Conservation (phyloP, 257 asterid genomes). For the Primulina tabacum region DNA sequence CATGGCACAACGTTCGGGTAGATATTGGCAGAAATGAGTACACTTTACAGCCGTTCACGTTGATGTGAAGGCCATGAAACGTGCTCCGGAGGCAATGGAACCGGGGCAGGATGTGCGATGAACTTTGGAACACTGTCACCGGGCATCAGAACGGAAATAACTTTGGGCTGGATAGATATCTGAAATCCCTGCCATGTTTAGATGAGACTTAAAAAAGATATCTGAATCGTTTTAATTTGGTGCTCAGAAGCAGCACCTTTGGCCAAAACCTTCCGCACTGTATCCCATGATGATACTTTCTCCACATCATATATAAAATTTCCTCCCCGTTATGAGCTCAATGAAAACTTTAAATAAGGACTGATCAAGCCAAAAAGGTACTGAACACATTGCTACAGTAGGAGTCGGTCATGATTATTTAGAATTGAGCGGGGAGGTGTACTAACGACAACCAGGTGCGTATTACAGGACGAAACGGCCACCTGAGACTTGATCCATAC, state of each 20-base stretch:
- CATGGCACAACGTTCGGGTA: neutral
- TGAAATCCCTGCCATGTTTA: neutral
- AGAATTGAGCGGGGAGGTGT: too few relatives aligned
- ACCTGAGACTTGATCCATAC: too few relatives aligned
- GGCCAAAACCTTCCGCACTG: too few relatives aligned
- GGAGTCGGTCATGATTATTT: too few relatives aligned
- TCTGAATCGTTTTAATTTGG: too few relatives aligned
- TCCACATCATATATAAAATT: too few relatives aligned
- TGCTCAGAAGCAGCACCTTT: too few relatives aligned
- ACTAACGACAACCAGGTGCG: too few relatives aligned
- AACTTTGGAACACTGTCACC: neutral
- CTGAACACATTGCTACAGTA: too few relatives aligned
- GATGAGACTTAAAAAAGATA: neutral
- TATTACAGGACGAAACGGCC: too few relatives aligned
- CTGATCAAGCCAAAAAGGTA: neutral
- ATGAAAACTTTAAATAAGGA: neutral
- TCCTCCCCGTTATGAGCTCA: too few relatives aligned
- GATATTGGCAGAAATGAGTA: neutral
- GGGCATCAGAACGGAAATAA: neutral
- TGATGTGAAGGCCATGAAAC: neutral
- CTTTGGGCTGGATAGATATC: neutral
- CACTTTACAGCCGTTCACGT: neutral
- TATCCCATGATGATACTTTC: too few relatives aligned
- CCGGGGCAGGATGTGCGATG: neutral
- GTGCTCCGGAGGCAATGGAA: neutral